A percentile compares a stretch with the other conserved stretches of the same genome.
phyloP scores from a whole-genome alignment of 192 early-diverging fungal species.

The Phlyctochytrium bullatum region DNA sequence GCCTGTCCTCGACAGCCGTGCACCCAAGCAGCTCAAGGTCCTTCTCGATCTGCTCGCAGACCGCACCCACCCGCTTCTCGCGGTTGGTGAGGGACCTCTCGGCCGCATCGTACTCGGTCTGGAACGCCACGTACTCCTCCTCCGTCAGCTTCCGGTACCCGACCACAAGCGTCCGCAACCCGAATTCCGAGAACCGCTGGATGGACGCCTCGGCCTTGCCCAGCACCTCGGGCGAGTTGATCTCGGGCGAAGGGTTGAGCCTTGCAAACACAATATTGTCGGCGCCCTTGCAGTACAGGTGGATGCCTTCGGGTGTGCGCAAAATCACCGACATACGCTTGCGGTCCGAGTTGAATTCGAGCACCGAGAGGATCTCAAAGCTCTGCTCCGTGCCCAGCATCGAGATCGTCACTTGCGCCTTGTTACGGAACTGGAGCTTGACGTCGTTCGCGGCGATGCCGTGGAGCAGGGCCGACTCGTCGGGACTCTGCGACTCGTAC shows the following conservation, averaged over 20 bases:
- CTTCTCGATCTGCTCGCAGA: constrained; percentile 43
- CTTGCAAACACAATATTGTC: constrained; percentile 82
- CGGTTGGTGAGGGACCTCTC: constrained; percentile 63
- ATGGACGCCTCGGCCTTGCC: constrained; percentile 33
- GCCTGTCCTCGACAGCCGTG: constrained; percentile 61
- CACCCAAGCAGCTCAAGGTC: constrained; percentile 47
- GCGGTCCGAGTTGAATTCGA: constrained; percentile 84
- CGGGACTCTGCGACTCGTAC: constrained; percentile 87
- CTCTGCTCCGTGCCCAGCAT: constrained; percentile 47
- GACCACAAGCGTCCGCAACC: constrained; percentile 80
- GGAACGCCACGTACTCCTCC: constrained; percentile 68
- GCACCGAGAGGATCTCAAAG: constrained; percentile 65
- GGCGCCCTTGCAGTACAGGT: constrained; percentile 86
- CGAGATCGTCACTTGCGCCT: constrained; percentile 35
- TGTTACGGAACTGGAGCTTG: constrained; percentile 37
- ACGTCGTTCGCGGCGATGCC: constrained; percentile 53
- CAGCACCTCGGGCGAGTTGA: constrained; percentile 20
- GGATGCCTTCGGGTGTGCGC: constrained; percentile 66
- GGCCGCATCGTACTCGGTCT: constrained; percentile 65
- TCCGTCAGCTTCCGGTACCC: constrained; percentile 65
- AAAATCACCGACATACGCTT: constrained; percentile 88
- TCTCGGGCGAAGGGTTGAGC: constrained; percentile 35
- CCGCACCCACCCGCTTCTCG: constrained; percentile 44
- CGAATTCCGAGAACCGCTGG: constrained; percentile 49
- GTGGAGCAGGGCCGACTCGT: constrained; percentile 52